Evolutionary conservation across 495 filamentous ascomycete genomes (phyloP), one percentile per base, ranked within the genome.

Genomic region (Annulohypoxylon bovei): DNA sequence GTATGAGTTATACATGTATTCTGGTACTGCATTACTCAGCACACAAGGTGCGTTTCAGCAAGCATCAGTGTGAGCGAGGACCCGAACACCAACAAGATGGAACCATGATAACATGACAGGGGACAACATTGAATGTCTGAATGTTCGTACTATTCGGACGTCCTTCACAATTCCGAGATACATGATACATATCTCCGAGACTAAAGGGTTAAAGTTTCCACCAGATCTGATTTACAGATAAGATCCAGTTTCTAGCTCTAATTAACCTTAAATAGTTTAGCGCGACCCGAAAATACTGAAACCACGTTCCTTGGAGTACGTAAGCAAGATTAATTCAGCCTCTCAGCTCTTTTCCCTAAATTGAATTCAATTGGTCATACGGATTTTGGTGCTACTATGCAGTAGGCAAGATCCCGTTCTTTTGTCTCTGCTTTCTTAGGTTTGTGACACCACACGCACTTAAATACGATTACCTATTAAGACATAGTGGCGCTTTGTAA

Each of bases 171-270:
- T 35, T 66, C 63, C 63, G 63, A 52, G 44, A 8, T 40, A 6
- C 9, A 7, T 40, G 5, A 14, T n/a, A 42, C 33, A 35, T 49
- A 59, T 59, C 63, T 66, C 63, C 54, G 53, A 52, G 32, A 6
- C 49, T 53, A 20, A 56, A 35, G 30, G 12, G n/a, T 27, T 54
- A 11, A 23, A 27, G 20, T 28, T 33, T 22, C 25, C 55, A 39
- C 37, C 5, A 64, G 62, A 64, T 64, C 62, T 56, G 23, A 42
- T 52, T 35, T 11, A 25, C 11, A 63, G 35, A 63, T 55, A 54
- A 63, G 60, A 63, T 63, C 60, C n/a, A 54, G 6, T 50, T 27
- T 22, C 25, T 50, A 18, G n/a, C n/a, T n/a, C n/a, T n/a, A 27
- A 25, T 30, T 16, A 52, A 52, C 47, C 59, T 30, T 22, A 52